These are phyloP conservation scores for Lachancea lanzarotensis DNA, from an alignment of 805 yeast species.

Conservation along the genomic window DNA sequence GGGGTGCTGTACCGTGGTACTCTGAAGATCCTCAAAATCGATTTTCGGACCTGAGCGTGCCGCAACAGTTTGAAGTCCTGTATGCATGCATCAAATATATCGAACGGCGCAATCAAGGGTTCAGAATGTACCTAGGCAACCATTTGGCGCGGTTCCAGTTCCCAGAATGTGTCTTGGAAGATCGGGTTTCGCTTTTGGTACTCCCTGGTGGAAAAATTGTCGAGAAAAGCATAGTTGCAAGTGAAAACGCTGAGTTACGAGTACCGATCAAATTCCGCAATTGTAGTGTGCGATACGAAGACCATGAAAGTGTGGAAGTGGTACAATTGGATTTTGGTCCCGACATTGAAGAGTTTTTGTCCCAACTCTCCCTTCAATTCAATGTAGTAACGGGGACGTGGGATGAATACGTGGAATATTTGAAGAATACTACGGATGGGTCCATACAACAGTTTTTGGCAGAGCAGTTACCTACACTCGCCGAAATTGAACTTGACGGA, in stretches of 20 bases:
- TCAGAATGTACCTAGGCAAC: slow-evolving; percentile 26
- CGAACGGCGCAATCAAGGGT: slow-evolving; percentile 25
- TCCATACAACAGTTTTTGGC: slow-evolving; percentile 14
- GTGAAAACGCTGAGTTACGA: slow-evolving; percentile 8
- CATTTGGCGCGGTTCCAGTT: slow-evolving; percentile 26
- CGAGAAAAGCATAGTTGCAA: slow-evolving; percentile 7
- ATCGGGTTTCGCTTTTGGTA: slow-evolving; percentile 15
- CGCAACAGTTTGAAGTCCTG: slow-evolving; percentile 24
- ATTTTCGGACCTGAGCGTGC: slow-evolving; percentile 13
- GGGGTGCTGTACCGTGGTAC: slow-evolving; percentile 6
- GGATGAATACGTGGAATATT: slow-evolving; percentile 19
- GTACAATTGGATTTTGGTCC: slow-evolving; percentile 27
- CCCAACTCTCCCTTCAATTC: slow-evolving; percentile 18
- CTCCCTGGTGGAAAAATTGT: slow-evolving; percentile 25
- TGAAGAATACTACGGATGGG: slow-evolving; percentile 7
- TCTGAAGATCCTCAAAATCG: slow-evolving; percentile 2
- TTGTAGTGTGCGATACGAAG: slow-evolving; percentile 24
- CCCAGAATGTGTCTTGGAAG: slow-evolving; percentile 17
- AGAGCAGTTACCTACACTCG: slow-evolving; percentile 14
- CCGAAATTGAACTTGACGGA: slow-evolving; percentile 24
- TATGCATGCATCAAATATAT: slow-evolving; percentile 25
- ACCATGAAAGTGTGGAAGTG: slow-evolving; percentile 16
- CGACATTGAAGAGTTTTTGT: slow-evolving; percentile 27
- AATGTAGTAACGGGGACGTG: slow-evolving; percentile 24
- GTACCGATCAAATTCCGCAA: slow-evolving; percentile 27